Evolutionary conservation across 805 yeast species (phyloP), one percentile per base, ranked within the genome.

Genomic region (Danielozyma ontarioensis): DNA sequence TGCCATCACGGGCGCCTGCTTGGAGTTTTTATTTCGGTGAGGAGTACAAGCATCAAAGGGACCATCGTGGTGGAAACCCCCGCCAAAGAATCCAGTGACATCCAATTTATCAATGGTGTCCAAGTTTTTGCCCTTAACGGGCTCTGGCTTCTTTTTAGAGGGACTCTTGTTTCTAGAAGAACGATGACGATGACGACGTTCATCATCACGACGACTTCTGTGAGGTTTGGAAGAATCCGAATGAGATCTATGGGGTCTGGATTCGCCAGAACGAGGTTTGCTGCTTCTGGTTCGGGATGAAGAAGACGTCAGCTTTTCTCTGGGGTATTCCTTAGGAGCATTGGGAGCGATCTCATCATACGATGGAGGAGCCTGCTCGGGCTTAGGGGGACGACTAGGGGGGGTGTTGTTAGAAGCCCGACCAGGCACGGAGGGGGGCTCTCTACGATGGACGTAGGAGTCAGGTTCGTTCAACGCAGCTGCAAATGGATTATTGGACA

Each of bases 11-110:
- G 98, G 98, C 0, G 97, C 95, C 29, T 77, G 79, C 51, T 70
- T 66, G 43, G 62, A 64, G 37, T 76, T 70, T 62, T 83, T 84
- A 61, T 93, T 93, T 57, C 97, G 79, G 58, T 86, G 96, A 5
- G 98, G 97, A 3, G 94, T 84, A 59, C 97, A 90, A 1, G 98
- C 98, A 57, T 93, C 98, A 56, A 93, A 93, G 12, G 98, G 98
- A 10, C 98, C 98, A 62, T 93, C 98, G 59, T 93, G 97, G 59
- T 93, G 98, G 72, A 93, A 93, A 2, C 94, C 86, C 31, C 85
- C 80, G 17, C 96, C 97, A 55, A 85, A 89, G 41, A 89, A 72
- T 1, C 96, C 97, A 10, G 97, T 89, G 29, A 90, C 98, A 58
- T 93, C 98, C 50, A 93, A 70, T 59, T 85, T 85, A 64, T 93